Evolutionary conservation across 768 basidiomycete genomes (phyloP), one percentile per base, ranked within the genome.

Genomic region (Suillus fuscotomentosus): DNA sequence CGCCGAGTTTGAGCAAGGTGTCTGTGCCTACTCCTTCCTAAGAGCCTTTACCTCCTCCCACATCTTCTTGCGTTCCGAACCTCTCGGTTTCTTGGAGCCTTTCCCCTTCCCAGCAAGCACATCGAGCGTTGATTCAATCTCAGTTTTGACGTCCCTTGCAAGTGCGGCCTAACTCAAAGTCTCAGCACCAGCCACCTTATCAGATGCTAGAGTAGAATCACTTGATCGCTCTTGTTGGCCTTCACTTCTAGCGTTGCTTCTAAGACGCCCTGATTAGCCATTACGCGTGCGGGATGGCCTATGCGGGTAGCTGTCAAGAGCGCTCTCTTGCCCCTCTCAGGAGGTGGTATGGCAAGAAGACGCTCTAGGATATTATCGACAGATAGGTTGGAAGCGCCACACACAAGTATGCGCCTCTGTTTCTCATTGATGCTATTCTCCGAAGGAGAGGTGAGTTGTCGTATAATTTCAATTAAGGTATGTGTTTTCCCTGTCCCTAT

Each of bases 291-390:
- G 0, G 97, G 97, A 75, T 99, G 97, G 0, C 97, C 97, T 14
- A 99, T 83, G n/a, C 97, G 84, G 0, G 95, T 95, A 8, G 89
- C 85, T 71, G 82, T 88, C 13, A 92, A 68, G 3, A 66, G 66
- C 15, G 15, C 17, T 65, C 77, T 82, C 24, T 80, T 76, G 5
- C 79, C 81, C 60, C 83, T 87, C 31, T 83, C 83, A 1, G 76
- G 69, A 0, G 76, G 65, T 14, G 89, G 88, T 4, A 92, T 77
- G 17, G 83, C 84, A 17, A 92, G 80, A 11, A 99, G 81, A 22
- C 97, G 84, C 69, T 96, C 90, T 14, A 99, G 83, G 45, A 99
- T 90, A 75, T 99, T 99, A 75, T 99, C 97, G 1, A 97, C 94
- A 1, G 96, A 91, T 60, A 99, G 81, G 70, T 99, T 97, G 3